Evolutionary conservation across 2,329 filamentous ascomycete genomes (phyloP).

Genomic region (Dactylellina haptotyla): DNA sequence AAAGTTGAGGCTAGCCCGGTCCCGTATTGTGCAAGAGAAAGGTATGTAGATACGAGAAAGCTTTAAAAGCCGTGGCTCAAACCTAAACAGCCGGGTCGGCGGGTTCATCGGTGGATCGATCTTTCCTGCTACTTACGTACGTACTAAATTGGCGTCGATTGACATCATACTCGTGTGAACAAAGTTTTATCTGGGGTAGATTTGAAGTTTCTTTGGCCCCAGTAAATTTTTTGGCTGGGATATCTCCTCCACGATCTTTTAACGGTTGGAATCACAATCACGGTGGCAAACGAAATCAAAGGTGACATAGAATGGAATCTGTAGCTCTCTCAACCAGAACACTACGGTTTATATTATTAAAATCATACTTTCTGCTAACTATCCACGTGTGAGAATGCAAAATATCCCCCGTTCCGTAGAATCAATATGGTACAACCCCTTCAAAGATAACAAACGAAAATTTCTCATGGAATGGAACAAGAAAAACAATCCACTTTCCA

Average conservation of each 20-base stretch:
- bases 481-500: constrained; percentile 5
- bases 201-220: too few species aligned
- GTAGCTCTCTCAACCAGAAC: too few species aligned
- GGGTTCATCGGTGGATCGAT: not conserved
- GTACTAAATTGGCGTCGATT: not conserved
- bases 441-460: constrained; percentile 12
- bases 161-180: not conserved
- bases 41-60: not conserved
- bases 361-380: too few species aligned
- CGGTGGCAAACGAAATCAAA: too few species aligned
- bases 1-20: not conserved
- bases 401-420: not conserved
- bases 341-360: too few species aligned
- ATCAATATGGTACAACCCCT: constrained; percentile 33
- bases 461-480: constrained; percentile 20
- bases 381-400: not conserved
- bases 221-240: too few species aligned
- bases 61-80: constrained; percentile 37
- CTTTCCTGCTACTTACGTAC: not conserved
- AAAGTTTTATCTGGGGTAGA: too few species aligned
- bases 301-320: too few species aligned
- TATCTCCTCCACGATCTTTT: too few species aligned
- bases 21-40: not conserved
- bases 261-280: too few species aligned
- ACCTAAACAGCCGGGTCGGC: not conserved